Percentiles rank a stretch among this genome's conserved stretches.
These are phyloP conservation scores for Pichia deserticola DNA, from an alignment of 805 yeast species.

Conservation along the genomic window DNA sequence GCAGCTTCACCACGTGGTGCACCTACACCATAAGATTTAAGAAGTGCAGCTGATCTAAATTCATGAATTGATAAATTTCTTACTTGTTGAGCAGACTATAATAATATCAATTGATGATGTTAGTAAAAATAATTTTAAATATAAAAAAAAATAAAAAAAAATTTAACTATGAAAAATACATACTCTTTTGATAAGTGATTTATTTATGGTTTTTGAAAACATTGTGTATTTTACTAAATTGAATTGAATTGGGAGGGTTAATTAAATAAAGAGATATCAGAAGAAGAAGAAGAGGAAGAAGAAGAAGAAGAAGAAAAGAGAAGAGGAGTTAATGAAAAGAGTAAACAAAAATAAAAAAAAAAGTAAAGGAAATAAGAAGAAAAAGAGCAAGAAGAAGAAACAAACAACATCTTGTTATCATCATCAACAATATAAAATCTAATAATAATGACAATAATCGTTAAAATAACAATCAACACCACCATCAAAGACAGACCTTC, in stretches of 20 bases:
- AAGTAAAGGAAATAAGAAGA: background rate
- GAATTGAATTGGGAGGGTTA: background rate
- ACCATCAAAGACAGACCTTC: too few relatives aligned
- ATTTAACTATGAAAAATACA: background rate
- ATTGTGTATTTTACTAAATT: conserved; percentile 4
- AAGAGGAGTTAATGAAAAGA: background rate
- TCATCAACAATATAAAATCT: too few relatives aligned
- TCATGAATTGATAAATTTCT: conserved; percentile 92
- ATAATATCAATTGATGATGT: background rate
- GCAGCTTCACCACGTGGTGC: conserved; percentile 92
- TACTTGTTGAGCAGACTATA: conserved; percentile 18
- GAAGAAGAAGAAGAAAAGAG: too few relatives aligned
- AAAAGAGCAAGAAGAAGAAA: too few relatives aligned
- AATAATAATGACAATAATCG: too few relatives aligned
- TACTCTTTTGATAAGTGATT: conserved; percentile 16
- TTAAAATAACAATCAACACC: too few relatives aligned
- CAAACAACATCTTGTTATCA: too few relatives aligned
- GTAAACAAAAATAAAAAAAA: background rate
- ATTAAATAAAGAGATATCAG: too few relatives aligned
- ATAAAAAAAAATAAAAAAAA: too few relatives aligned
- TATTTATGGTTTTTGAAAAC: conserved; percentile 20
- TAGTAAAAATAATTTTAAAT: background rate
- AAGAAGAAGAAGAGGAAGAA: too few relatives aligned
- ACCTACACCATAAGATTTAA: conserved; percentile 75
- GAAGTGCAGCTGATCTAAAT: conserved; percentile 85